Percentiles rank a stretch among this genome's conserved stretches.
Evolutionary conservation across 805 yeast genomes (phyloP).

Genomic region (Candida rishiriensis): DNA sequence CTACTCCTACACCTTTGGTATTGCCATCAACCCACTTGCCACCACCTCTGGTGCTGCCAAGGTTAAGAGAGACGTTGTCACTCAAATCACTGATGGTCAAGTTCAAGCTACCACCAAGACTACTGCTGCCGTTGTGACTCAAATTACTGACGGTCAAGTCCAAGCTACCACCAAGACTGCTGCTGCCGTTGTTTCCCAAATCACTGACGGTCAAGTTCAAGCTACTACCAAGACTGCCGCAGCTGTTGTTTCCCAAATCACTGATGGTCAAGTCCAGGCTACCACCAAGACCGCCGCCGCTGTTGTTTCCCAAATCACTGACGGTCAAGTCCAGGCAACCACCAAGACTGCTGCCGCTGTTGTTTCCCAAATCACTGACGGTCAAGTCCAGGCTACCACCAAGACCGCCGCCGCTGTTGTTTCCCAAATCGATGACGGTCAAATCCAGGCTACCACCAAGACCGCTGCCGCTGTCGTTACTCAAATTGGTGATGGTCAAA

Average conservation of each 20-base stretch:
- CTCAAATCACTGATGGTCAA: conserved; percentile 41
- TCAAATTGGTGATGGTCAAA: conserved; percentile 47
- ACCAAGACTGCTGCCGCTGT: conserved; percentile 24
- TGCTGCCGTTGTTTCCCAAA: conserved; percentile 31
- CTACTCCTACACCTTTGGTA: conserved; percentile 58
- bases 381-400: conserved; percentile 25
- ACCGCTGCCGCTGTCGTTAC: conserved; percentile 24
- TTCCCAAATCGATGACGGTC: conserved; percentile 48
- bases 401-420: conserved; percentile 20
- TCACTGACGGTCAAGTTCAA: conserved; percentile 43
- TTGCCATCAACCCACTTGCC: conserved; percentile 54
- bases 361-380: conserved; percentile 24
- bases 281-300: conserved; percentile 28
- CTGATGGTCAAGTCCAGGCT: conserved; percentile 43
- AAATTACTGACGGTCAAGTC: conserved; percentile 14
- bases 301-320: conserved; percentile 38
- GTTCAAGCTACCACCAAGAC: conserved; percentile 34
- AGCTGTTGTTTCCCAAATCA: conserved; percentile 31
- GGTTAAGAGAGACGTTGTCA: conserved; percentile 31
- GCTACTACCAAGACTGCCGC: conserved; percentile 31
- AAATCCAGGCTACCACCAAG: conserved; percentile 35
- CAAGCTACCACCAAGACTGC: conserved; percentile 33
- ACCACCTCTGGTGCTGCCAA: conserved; percentile 20
- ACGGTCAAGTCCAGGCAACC: conserved; percentile 38
- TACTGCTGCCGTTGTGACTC: conserved; percentile 33